These are phyloP conservation scores for Cinnamomum chago DNA, from an alignment of 164 flowering plant species.

Conservation along the genomic window DNA sequence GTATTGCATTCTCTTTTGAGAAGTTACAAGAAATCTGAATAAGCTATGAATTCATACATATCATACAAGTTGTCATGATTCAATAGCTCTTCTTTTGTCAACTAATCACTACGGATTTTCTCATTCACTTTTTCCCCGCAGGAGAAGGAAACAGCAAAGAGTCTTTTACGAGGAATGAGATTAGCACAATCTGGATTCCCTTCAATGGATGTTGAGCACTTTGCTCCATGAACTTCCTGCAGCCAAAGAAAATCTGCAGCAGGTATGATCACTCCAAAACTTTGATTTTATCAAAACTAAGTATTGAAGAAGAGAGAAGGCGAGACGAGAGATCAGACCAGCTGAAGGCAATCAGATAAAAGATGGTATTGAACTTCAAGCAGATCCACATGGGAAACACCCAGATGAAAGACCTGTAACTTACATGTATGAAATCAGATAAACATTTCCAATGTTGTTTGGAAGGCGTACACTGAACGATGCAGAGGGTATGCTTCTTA, in stretches of 20 bases:
- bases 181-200: conserved; percentile 45
- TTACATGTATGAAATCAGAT: background rate
- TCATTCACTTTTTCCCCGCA: conserved; percentile 24
- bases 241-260: background rate
- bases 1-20: no score
- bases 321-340: background rate
- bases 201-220: conserved; percentile 66
- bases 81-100: conserved; percentile 1
- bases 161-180: conserved; percentile 68
- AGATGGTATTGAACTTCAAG: background rate
- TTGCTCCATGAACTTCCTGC: conserved; percentile 39
- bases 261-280: background rate
- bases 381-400: background rate
- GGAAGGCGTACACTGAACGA: background rate
- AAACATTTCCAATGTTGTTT: background rate
- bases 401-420: background rate
- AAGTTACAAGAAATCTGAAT: background rate
- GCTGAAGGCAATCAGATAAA: background rate
- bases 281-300: background rate
- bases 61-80: background rate
- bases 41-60: background rate
- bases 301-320: background rate
- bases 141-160: conserved; percentile 96
- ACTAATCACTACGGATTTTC: background rate
- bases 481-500: background rate